Conservation (phyloP, 129 eudicot species). For the Pittosporum tobira region DNA sequence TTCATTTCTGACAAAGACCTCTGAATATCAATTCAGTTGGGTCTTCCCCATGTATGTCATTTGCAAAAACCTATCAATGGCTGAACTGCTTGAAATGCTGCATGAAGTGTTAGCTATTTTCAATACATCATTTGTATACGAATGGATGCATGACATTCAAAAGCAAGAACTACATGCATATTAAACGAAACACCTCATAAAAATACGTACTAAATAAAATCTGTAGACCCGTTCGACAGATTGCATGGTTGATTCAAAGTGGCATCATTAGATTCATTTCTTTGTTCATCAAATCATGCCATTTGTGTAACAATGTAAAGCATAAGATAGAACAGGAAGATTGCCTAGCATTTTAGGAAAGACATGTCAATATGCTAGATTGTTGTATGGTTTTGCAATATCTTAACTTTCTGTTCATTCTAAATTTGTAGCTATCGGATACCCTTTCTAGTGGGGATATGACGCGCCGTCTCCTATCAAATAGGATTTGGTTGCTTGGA, state of each 20-base stretch:
- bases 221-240: neutral
- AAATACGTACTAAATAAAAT: neutral
- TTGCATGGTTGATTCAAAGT: neutral
- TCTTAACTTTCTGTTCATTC: neutral
- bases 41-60: too few species aligned
- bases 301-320: too few species aligned
- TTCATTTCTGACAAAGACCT: neutral
- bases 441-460: neutral
- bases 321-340: neutral
- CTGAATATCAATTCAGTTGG: too few species aligned
- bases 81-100: too few species aligned
- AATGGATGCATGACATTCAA: too few species aligned
- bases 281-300: neutral
- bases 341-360: neutral
- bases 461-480: neutral
- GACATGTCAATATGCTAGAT: neutral
- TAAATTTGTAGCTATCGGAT: neutral
- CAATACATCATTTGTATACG: too few species aligned
- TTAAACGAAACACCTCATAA: too few species aligned
- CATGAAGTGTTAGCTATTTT: too few species aligned
- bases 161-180: too few species aligned
- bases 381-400: neutral
- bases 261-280: neutral
- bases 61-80: neutral
- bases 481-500: neutral